phyloP scores from a whole-genome alignment of 352 stramenopile species.

The Phytophthora cactorum region DNA sequence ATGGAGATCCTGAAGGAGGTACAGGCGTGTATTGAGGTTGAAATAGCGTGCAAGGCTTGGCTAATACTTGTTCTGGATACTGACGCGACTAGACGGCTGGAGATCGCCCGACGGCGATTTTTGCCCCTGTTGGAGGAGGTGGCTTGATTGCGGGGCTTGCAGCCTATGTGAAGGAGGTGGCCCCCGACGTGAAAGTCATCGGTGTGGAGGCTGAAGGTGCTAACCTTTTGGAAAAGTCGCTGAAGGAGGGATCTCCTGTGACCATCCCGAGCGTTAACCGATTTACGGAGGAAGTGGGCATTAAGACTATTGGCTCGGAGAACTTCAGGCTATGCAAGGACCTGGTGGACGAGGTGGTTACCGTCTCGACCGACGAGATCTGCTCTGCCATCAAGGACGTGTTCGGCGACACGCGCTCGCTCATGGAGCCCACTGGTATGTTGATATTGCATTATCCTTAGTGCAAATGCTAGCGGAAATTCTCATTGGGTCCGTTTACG shows the following conservation, averaged over 20 bases:
- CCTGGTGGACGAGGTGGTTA: constrained; percentile 97
- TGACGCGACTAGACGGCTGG: constrained; percentile 65
- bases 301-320: constrained; percentile 93
- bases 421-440: constrained; percentile 93
- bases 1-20: constrained; percentile 93
- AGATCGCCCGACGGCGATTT: constrained; percentile 94
- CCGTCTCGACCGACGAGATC: constrained; percentile 97
- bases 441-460: not conserved
- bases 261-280: constrained; percentile 93
- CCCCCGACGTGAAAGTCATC: constrained; percentile 93
- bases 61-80: constrained; percentile 7
- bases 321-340: constrained; percentile 95
- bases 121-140: constrained; percentile 97
- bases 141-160: constrained; percentile 96
- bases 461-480: not conserved
- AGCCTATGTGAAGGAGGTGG: constrained; percentile 89
- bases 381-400: constrained; percentile 93
- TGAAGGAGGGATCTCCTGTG: constrained; percentile 85
- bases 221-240: constrained; percentile 93
- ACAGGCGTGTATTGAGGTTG: not conserved
- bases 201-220: constrained; percentile 96
- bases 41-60: not conserved
- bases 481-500: not conserved
- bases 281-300: constrained; percentile 98
- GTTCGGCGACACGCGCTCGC: constrained; percentile 93